A percentile compares a stretch with the other conserved stretches of the same genome.
These are phyloP conservation scores for Coriaria nepalensis DNA, from an alignment of 306 rosid genomes.

Conservation along the genomic window DNA sequence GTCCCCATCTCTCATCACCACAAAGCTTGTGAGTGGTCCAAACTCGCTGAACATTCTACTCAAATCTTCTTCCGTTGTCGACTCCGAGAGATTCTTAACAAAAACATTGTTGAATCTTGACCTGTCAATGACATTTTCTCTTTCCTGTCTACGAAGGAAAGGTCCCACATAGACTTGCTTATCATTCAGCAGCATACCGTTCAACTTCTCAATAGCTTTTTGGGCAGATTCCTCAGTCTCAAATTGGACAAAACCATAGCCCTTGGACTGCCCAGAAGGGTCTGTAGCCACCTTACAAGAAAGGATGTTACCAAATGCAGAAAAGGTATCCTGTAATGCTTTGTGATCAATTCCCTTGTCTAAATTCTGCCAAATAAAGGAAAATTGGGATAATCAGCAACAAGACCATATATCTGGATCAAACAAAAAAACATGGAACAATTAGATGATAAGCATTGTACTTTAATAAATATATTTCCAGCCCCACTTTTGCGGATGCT, in stretches of 20 bases:
- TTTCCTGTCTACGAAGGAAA: conserved; percentile 26
- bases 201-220: conserved; percentile 21
- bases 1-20: conserved; percentile 17
- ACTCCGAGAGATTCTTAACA: conserved; percentile 21
- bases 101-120: conserved; percentile 25
- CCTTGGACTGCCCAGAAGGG: conserved; percentile 13
- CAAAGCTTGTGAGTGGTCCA: conserved; percentile 14
- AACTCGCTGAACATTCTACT: conserved; percentile 11
- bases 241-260: conserved; percentile 19
- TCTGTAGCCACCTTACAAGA: conserved; percentile 24
- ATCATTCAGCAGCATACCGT: conserved; percentile 25
- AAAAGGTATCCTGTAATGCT: conserved; percentile 22
- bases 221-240: conserved; percentile 15
- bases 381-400: neutral
- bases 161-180: conserved; percentile 31
- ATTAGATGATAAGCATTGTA: neutral
- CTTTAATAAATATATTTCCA: conserved; percentile 20
- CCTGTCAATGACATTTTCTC: conserved; percentile 16
- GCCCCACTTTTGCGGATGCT: conserved; percentile 11
- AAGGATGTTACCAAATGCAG: conserved; percentile 15
- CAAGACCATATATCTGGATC: neutral
- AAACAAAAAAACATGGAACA: neutral
- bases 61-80: conserved; percentile 20
- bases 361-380: conserved; percentile 4
- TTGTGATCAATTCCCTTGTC: conserved; percentile 22